phyloP scores from a whole-genome alignment of 2,329 filamentous ascomycete species.

The Alternaria burnsii region DNA sequence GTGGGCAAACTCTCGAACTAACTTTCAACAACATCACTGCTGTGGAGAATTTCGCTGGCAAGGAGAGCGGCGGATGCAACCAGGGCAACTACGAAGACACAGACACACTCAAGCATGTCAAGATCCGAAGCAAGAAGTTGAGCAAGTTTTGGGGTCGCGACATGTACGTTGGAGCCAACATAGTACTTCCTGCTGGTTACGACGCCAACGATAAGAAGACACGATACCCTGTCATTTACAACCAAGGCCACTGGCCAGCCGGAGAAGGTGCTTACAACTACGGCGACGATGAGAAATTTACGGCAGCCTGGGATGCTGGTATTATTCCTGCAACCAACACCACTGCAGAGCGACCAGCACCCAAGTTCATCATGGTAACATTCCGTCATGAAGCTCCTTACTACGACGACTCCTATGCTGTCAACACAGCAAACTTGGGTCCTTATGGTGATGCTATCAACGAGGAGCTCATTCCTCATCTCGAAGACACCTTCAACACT shows the following conservation, averaged over 20 bases:
- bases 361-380: conserved; percentile 49
- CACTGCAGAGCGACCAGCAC: conserved; percentile 35
- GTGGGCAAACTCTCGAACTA: conserved; percentile 41
- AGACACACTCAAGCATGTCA: conserved; percentile 45
- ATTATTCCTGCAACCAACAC: conserved; percentile 39
- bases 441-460: conserved; percentile 53
- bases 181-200: conserved; percentile 49
- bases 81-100: conserved; percentile 53
- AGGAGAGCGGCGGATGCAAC: conserved; percentile 49
- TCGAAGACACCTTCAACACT: conserved; percentile 48
- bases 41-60: conserved; percentile 36
- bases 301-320: conserved; percentile 43
- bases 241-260: conserved; percentile 46
- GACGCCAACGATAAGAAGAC: conserved; percentile 37
- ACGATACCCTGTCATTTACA: conserved; percentile 50
- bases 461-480: conserved; percentile 50
- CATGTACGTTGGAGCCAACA: conserved; percentile 50
- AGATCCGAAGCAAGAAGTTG: conserved; percentile 50
- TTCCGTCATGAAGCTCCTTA: conserved; percentile 52
- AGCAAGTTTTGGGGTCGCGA: conserved; percentile 50
- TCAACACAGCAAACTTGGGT: conserved; percentile 52
- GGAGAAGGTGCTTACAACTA: conserved; percentile 36
- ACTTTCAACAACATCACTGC: conserved; percentile 42
- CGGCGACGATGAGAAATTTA: conserved; percentile 24
- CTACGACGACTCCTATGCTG: conserved; percentile 53